phyloP scores from a whole-genome alignment of 345 rosid species.

The Linum tenue region DNA sequence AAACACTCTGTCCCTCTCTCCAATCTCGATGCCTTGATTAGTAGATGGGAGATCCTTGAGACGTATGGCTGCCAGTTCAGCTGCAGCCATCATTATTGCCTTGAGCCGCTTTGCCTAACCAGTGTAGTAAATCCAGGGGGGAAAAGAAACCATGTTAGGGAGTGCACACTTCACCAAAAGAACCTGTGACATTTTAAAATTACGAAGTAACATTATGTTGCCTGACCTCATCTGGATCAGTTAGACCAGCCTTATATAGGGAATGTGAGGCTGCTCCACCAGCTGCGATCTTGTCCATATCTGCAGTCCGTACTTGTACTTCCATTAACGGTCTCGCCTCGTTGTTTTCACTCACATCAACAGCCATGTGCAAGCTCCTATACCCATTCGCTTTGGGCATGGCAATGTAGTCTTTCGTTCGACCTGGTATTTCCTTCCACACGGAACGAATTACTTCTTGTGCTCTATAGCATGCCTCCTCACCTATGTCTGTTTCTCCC shows the following conservation, averaged over 20 bases:
- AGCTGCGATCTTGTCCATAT: slow-evolving; percentile 74
- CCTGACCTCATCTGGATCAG: slow-evolving; percentile 77
- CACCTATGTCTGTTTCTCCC: slow-evolving; percentile 37
- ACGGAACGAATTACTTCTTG: slow-evolving; percentile 47
- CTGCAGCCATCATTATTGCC: slow-evolving; percentile 96
- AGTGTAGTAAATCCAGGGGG: background rate
- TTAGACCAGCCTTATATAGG: slow-evolving; percentile 75
- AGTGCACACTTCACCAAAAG: too few relatives aligned
- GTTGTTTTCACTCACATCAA: slow-evolving; percentile 62
- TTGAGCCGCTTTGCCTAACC: slow-evolving; percentile 69
- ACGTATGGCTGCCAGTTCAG: slow-evolving; percentile 85
- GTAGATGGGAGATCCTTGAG: slow-evolving; percentile 63
- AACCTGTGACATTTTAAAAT: background rate
- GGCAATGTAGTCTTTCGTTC: slow-evolving; percentile 79
- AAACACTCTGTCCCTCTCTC: slow-evolving; percentile 58
- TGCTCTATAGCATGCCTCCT: slow-evolving; percentile 60
- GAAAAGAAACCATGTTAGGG: background rate
- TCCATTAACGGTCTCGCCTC: slow-evolving; percentile 71
- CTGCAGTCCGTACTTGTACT: slow-evolving; percentile 72
- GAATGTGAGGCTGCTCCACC: slow-evolving; percentile 91
- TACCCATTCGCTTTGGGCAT: slow-evolving; percentile 79
- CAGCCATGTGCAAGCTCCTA: slow-evolving; percentile 88
- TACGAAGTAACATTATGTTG: background rate
- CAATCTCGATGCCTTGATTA: slow-evolving; percentile 34
- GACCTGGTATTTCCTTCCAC: slow-evolving; percentile 78